Base-by-base conservation (phyloP, 2,329 filamentous ascomycete species). In the Leptographium lundbergii region DNA sequence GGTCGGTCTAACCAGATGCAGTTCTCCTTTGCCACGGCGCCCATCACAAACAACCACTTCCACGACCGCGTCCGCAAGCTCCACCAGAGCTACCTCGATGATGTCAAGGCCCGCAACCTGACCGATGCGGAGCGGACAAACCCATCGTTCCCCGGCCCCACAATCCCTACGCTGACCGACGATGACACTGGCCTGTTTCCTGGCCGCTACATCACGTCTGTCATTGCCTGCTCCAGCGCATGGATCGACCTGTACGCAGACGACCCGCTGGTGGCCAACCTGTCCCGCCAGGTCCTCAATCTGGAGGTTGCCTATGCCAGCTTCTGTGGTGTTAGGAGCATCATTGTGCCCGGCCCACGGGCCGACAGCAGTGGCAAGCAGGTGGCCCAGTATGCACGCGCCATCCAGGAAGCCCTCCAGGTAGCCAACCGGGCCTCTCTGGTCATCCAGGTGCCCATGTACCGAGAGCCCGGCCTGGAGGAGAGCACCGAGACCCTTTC, bases 271-370 rank as follows among this genome's bases (percentile, higher is more conserved):
- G 85, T 97, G 63, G 85, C 90, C 9, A 89, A 88, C 69, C 80
- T 97, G 60, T 96, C 92, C 42, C 84, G 89, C 52, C 92, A 96
- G 73, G 88, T 95, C 7, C 77, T 99, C 63, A 91, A 91, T 69
- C 79, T 96, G 47, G 94, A 99, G 70, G 81, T 97, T 54, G 88
- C 90, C 55, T 99, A 96, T 73, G 94, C 95, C 63, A 91, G 90
- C 63, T 99, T 97, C 73, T 96, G 91, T 68, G 95, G 95, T 42
- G 81, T 94, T 54, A 84, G 85, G 59, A 95, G 88, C 71, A 79
- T 97, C 60, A 76, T 97, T 56, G 77, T 99, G 34, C 85, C 87
- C 1, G 91, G 91, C 0, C 94, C 94, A 3, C 81, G 81, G 63
- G 78, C 77, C 59, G 69, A 76, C 61, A 71, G 74, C 17, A 75